Evolutionary conservation across 306 rosid species (phyloP), one percentile per base, ranked within the genome.

Genomic region (Acacia melanoxylon): DNA sequence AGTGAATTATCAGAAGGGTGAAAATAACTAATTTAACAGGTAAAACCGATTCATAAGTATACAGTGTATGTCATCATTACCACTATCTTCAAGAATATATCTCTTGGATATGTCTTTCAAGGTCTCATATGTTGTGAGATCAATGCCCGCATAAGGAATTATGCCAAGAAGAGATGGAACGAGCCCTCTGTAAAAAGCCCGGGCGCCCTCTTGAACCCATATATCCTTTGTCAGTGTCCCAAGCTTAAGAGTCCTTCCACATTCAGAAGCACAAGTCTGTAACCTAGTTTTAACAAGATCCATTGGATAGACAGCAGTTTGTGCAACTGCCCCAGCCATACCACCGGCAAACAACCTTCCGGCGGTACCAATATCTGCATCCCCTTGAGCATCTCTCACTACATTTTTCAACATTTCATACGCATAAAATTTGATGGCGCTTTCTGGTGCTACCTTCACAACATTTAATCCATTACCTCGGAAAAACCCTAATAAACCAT

Each of bases 91-190:
- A 70, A 88, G 87, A 78, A 88, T 70, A 71, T 88, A 88, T 88
- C 66, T 88, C 76, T 75, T 85, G 15, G 91, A 88, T 25, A 78
- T 6, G 31, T 88, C 91, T 83, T 86, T 88, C 84, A 88, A 75
- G 78, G 91, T 88, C 66, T 88, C 91, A 75, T 88, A 88, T 5
- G 86, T 86, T 48, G 91, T 86, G 83, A 88, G 91, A 88, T 88
- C 91, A 78, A 88, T 88, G 86, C 91, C 91, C 9, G 91, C 87
- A 75, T 88, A 88, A 65, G 91, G 91, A 83, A 88, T 88, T 67
- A 88, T 88, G 33, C 91, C 91, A 78, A 88, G 89, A 81, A 88
- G 84, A 42, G 91, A 88, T 5, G 91, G 91, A 78, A 88, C 62
- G 56, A 88, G 83, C 31, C 91, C 91, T 78, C 85, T 81, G 85